Evolutionary conservation across 2,329 filamentous ascomycete species (phyloP).

Genomic region (Colletotrichum sp.): DNA sequence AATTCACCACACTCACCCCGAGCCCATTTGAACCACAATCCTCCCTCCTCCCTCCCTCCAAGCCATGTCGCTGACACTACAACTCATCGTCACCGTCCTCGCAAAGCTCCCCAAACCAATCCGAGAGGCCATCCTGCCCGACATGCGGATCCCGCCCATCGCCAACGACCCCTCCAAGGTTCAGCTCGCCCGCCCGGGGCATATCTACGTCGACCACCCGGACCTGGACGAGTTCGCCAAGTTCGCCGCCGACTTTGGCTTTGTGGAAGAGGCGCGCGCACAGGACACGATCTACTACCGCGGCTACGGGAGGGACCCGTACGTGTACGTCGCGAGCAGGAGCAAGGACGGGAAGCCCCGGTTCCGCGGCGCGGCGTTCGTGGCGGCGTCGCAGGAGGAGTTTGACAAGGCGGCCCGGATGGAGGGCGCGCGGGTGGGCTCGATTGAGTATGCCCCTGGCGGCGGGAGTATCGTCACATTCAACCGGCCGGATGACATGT

Average conservation of each 20-base stretch:
- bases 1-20: not conserved
- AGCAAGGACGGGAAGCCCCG: conserved; percentile 22
- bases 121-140: not conserved
- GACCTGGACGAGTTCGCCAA: conserved; percentile 26
- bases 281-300: conserved; percentile 47
- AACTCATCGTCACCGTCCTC: not conserved
- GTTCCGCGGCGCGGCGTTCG: conserved; percentile 30
- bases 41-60: not conserved
- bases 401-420: conserved; percentile 41
- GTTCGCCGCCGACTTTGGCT: conserved; percentile 32
- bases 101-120: not conserved
- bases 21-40: not conserved
- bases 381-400: conserved; percentile 36
- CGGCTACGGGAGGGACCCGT: conserved; percentile 55
- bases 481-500: conserved; percentile 34
- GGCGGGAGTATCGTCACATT: conserved; percentile 43
- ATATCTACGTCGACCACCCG: conserved; percentile 27
- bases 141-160: not conserved
- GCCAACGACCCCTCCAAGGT: conserved; percentile 24
- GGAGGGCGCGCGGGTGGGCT: conserved; percentile 29
- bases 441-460: conserved; percentile 37
- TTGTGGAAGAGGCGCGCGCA: conserved; percentile 22
- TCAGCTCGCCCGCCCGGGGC: conserved; percentile 15
- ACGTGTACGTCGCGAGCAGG: conserved; percentile 47
- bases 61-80: not conserved